Evolutionary conservation across 129 eudicot genomes (phyloP).

Genomic region (Tanacetum coccineum): DNA sequence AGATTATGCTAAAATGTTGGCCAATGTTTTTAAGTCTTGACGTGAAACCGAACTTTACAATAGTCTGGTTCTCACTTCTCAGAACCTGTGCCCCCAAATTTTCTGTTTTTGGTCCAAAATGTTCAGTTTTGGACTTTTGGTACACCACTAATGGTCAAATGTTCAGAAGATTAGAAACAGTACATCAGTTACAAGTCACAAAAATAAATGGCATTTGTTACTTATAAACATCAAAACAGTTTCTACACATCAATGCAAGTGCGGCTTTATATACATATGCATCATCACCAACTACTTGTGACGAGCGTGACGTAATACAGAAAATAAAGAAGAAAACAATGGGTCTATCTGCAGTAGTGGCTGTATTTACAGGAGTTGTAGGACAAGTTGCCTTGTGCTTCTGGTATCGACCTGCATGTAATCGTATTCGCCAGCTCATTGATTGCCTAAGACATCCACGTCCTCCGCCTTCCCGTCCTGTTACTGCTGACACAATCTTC

Average conservation of each 20-base stretch:
- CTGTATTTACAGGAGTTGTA: constrained; percentile 33
- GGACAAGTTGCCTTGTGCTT: constrained; percentile 30
- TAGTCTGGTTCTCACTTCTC: no score
- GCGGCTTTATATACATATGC: constrained; percentile 5
- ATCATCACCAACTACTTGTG: constrained; percentile 11
- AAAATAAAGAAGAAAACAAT: constrained; percentile 4
- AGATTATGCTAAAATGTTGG: no score
- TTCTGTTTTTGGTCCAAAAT: no score
- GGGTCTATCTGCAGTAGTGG: constrained; percentile 27
- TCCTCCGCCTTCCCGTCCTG: constrained; percentile 28
- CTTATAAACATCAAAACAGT: constrained; percentile 12
- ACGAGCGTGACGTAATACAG: neutral
- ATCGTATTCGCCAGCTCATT: constrained; percentile 32
- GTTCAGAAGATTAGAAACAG: neutral
- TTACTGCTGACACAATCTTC: constrained; percentile 22
- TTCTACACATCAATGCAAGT: constrained; percentile 11
- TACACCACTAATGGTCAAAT: neutral
- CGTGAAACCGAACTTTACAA: no score
- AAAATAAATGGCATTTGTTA: constrained; percentile 4
- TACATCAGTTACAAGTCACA: constrained; percentile 18
- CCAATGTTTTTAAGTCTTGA: no score
- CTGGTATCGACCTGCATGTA: constrained; percentile 28
- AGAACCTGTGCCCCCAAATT: no score
- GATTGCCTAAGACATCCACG: constrained; percentile 38
- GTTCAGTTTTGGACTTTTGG: no score